A percentile compares a stretch with the other conserved stretches of the same genome.
Evolutionary conservation across 164 flowering plant genomes (phyloP).

Genomic region (Vitis rotundifolia): DNA sequence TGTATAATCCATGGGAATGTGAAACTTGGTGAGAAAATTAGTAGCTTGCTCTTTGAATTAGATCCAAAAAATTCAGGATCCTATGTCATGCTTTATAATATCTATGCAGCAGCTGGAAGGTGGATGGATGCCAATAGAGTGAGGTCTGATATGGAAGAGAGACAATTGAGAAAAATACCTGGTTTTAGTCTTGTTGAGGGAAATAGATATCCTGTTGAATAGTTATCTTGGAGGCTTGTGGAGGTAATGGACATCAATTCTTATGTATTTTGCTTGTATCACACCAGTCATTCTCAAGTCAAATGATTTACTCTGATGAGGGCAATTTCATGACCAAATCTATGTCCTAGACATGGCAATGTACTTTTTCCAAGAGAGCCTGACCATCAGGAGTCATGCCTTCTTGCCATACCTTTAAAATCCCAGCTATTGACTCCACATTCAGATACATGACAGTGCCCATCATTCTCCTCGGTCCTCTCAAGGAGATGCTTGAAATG

Average conservation of each 20-base stretch:
- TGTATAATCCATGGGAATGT: constrained; percentile 49
- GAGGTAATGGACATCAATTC: neutral
- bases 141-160: constrained; percentile 19
- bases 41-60: constrained; percentile 27
- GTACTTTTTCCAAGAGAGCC: too few species aligned
- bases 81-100: constrained; percentile 42
- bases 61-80: constrained; percentile 37
- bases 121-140: constrained; percentile 21
- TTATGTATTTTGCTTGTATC: too few species aligned
- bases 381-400: too few species aligned
- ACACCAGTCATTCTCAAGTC: too few species aligned
- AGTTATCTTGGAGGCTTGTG: neutral
- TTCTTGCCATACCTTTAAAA: too few species aligned
- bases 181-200: constrained; percentile 21
- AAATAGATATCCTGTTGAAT: neutral
- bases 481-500: too few species aligned
- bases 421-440: too few species aligned
- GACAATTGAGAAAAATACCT: constrained; percentile 17
- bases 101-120: constrained; percentile 18
- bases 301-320: too few species aligned
- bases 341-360: too few species aligned
- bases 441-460: too few species aligned
- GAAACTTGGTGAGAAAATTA: constrained; percentile 41
- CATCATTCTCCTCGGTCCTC: too few species aligned
- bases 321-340: too few species aligned